Evolutionary conservation across 495 filamentous ascomycete species (phyloP), one percentile per base, ranked within the genome.

Genomic region (Hypomontagnella submonticulosa): DNA sequence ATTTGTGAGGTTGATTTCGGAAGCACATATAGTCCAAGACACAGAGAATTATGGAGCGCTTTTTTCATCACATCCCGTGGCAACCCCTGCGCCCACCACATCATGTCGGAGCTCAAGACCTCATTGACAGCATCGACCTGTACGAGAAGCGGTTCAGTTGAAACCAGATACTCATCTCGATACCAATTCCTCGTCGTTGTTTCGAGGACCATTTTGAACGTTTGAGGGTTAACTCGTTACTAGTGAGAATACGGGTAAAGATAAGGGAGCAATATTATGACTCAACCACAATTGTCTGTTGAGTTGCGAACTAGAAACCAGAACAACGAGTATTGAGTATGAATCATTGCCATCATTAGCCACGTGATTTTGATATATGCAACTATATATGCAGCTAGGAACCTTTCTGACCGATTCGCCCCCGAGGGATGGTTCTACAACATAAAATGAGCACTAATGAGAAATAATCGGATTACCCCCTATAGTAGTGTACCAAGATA

Each of bases 21-120:
- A 15, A 72, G 63, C 32, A 73, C 69, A 49, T 85, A 87, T 0
- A 88, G 57, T 3, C 84, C 85, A 37, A 88, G 79, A 59, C 83
- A 87, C 13, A 87, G 65, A 3, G 80, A 86, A 41, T 82, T 81
- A 38, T 81, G 63, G 1, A 88, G 70, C 13, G 81, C 81, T n/a
- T 66, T 71, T 41, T 74, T 67, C 6, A 88, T 67, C 10, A 62
- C 32, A 0, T 77, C 74, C 4, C 77, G 70, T 9, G 78, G 69
- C 1, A 81, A 61, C 3, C 77, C 54, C 13, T 76, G 71, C 1
- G 81, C 76, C 87, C 87, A 88, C 79, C 85, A 88, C 47, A 88
- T 61, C 41, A 79, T 52, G 37, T 87, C 81, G 0, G 79, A 79
- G 13, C 36, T 77, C 68, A 87, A 78, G 4, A 81, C 85, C 1